Percentiles rank a stretch among this genome's conserved stretches.
Conservation (phyloP, 371 early-diverging fungal genomes). For the Batrachochytrium dendrobatidis region DNA sequence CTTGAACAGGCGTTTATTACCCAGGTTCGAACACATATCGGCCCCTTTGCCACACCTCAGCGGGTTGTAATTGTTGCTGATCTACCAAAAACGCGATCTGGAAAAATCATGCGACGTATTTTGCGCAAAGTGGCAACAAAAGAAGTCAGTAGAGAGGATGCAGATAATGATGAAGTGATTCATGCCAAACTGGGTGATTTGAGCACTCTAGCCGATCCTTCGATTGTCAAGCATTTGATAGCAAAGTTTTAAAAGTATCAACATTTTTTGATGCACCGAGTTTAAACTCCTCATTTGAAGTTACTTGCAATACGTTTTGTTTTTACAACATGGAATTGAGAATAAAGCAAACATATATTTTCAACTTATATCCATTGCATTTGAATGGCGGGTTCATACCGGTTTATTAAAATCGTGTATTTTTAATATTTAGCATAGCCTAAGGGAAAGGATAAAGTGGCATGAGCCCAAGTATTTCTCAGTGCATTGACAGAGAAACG, state of each 20-base stretch:
- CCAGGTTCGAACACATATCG: conserved; percentile 83
- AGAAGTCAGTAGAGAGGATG: conserved; percentile 48
- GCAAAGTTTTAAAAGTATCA: conserved; percentile 12
- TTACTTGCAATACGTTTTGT: too few relatives aligned
- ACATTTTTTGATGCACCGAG: background rate
- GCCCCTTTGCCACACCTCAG: conserved; percentile 93
- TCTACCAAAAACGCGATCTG: conserved; percentile 97
- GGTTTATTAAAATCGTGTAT: too few relatives aligned
- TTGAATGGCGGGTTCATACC: too few relatives aligned
- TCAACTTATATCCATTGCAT: too few relatives aligned
- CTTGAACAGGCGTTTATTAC: conserved; percentile 58
- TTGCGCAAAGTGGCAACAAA: conserved; percentile 85
- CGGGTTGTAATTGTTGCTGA: conserved; percentile 74
- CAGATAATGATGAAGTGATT: conserved; percentile 23
- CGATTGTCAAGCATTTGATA: conserved; percentile 42
- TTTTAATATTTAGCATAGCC: too few relatives aligned
- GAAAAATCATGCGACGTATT: conserved; percentile 94
- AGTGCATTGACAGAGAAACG: too few relatives aligned
- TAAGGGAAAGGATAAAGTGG: too few relatives aligned
- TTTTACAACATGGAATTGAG: too few relatives aligned
- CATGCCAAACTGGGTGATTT: conserved; percentile 77
- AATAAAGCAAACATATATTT: too few relatives aligned
- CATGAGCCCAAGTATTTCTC: too few relatives aligned
- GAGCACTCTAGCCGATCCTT: conserved; percentile 84
- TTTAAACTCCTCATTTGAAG: background rate